Evolutionary conservation across 2,329 filamentous ascomycete species (phyloP).

Genomic region (Tolypocladium tropicale): DNA sequence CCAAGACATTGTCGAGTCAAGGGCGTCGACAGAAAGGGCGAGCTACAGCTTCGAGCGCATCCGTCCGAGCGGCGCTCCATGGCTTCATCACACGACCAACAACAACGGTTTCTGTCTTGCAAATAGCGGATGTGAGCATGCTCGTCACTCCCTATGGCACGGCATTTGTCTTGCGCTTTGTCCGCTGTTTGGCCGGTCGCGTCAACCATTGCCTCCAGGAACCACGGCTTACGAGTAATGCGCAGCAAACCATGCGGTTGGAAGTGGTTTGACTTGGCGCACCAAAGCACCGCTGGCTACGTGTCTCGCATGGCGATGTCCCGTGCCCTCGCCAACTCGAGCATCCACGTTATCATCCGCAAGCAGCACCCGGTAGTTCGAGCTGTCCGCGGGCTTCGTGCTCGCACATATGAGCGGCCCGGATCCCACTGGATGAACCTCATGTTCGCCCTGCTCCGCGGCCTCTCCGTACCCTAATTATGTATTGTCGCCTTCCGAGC

Average conservation of each 20-base stretch:
- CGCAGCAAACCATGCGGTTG: not conserved
- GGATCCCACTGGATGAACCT: not conserved
- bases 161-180: not conserved
- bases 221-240: not conserved
- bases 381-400: not conserved
- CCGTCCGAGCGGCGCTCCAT: not conserved
- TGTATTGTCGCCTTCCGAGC: not conserved
- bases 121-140: not conserved
- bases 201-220: not conserved
- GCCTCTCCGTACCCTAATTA: not conserved
- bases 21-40: too few relatives aligned
- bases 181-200: not conserved
- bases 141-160: not conserved
- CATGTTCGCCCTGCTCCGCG: not conserved
- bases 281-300: not conserved
- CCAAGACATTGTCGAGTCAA: not conserved
- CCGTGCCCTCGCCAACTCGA: not conserved
- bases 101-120: not conserved
- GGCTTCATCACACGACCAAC: not conserved
- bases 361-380: not conserved
- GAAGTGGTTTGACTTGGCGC: not conserved
- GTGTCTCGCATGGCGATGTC: not conserved
- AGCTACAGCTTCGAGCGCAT: too few relatives aligned
- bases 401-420: not conserved
- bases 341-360: not conserved